Base-by-base conservation (phyloP, 148 eudicot genomes). In the Arctostaphylos glauca region DNA sequence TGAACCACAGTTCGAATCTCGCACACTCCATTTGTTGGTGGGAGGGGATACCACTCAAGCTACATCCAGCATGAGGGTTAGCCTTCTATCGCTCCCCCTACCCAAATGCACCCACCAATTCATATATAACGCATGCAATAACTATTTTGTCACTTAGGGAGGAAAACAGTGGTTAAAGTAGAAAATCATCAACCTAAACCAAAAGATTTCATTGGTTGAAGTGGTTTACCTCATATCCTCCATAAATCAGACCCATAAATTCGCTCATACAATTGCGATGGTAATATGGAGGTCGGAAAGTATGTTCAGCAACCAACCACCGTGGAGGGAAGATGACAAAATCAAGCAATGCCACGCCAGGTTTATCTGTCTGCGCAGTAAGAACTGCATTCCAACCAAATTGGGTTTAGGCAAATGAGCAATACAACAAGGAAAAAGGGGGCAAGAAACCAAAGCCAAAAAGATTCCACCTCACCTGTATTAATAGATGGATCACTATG, bases 201-300 rank as follows among this genome's bases (percentile, higher is more conserved):
- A 19, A 78, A 47, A 5, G 3, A 13, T 4, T 16, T 46, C 59
- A 15, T 9, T 49, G 60, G 43, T 74, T 3, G 25, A 43, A 48
- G 25, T 21, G 18, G 31, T 9, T 56, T 92, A 96, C 99, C 99
- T 96, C 99, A 73, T 96, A 96, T 81, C 91, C 92, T 79, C 99
- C 99, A 77, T 93, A 75, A 74, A 96, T 96, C 46, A 96, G 86
- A 78, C 99, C 99, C 99, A 96, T 96, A 87, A 96, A 96, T 89
- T 96, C 99, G 47, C 98, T 96, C 99, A 96, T 96, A 83, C 99
- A 96, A 83, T 96, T 96, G 84, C 99, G 98, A 85, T 96, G 99
- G 78, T 92, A 96, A 85, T 96, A 96, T 75, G 99, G 99, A 68
- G 99, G 99, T 49, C 99, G 93, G 70, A 96, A 96, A 70, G 99